Conservation (phyloP, 192 early-diverging fungal genomes). For the Backusella westeae region DNA sequence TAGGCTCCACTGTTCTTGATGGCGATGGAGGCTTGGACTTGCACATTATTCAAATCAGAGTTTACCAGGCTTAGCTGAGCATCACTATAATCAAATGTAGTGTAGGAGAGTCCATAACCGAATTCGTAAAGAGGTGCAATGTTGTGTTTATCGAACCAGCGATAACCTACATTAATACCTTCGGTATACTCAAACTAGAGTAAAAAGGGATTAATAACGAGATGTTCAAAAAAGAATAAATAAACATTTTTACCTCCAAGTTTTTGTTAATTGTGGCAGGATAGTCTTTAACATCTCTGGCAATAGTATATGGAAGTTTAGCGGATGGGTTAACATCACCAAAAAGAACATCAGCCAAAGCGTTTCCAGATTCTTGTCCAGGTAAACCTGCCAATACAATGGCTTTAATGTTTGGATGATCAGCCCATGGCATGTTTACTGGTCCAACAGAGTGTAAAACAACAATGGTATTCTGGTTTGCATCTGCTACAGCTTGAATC, state of each 20-base stretch:
- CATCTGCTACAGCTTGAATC: slow-evolving; percentile 49
- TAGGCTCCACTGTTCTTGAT: slow-evolving; percentile 32
- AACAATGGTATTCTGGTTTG: slow-evolving; percentile 54
- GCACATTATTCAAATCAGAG: neutral
- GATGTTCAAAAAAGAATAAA: neutral
- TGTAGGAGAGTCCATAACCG: slow-evolving; percentile 67
- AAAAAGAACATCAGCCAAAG: slow-evolving; percentile 66
- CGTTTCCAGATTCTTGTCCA: slow-evolving; percentile 67
- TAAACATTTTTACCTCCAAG: slow-evolving; percentile 5
- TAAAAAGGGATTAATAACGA: neutral
- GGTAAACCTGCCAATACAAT: slow-evolving; percentile 56
- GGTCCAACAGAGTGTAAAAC: slow-evolving; percentile 58
- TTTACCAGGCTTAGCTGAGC: slow-evolving; percentile 1
- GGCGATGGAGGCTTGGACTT: slow-evolving; percentile 29
- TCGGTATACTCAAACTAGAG: slow-evolving; percentile 54
- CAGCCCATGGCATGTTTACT: slow-evolving; percentile 56
- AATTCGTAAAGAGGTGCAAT: slow-evolving; percentile 54
- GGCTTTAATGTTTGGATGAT: slow-evolving; percentile 60
- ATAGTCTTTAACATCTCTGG: slow-evolving; percentile 42
- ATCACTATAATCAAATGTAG: slow-evolving; percentile 49
- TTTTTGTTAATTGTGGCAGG: slow-evolving; percentile 12
- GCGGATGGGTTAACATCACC: slow-evolving; percentile 62
- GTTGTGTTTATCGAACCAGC: slow-evolving; percentile 41
- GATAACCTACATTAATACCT: slow-evolving; percentile 55
- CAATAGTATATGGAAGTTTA: slow-evolving; percentile 64